Base-by-base conservation (phyloP, 139 green algal species). In the Asterochloris sp. region DNA sequence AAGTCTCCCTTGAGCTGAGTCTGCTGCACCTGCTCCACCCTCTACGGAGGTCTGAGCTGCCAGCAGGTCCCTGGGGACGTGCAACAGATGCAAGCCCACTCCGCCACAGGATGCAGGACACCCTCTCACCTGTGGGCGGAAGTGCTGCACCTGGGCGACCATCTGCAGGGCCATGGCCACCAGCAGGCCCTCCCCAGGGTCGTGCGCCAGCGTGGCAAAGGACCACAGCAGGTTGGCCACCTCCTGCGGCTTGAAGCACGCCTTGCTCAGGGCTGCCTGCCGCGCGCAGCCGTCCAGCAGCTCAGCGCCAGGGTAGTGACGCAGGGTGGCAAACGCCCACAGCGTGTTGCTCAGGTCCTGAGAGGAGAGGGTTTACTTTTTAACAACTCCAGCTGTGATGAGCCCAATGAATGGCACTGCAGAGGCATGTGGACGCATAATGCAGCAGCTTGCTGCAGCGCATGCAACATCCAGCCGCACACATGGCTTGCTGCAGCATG, bases 341-440 rank as follows among this genome's bases (percentile, higher is more conserved):
- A 92, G 62, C 23, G 83, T 82, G 87, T 90, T 91, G 75, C 73
- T 87, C 75, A 93, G 83, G 82, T 91, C 88, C 84, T 92, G 88
- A 27, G 54, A 8, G 12, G 17, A 74, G 14, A 63, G 15, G 16
- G 61, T 13, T 64, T 62, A 11, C 15, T 63, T 8, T n/a, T 11
- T 26, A 13, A 75, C 69, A 75, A 38, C 16, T 75, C 29, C 12
- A n/a, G n/a, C n/a, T n/a, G n/a, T n/a, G n/a, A 54, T 54, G 38
- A 54, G 38, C 38, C 38, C 38, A 54, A 10, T 54, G 38, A 54
- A 54, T 54, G 38, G 38, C 38, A 6, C 38, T 54, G 38, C 38
- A 54, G 38, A 54, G 38, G 38, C 38, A 54, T 54, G 38, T 54
- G 38, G 38, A 54, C 38, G 38, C 38, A 54, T 54, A 54, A 54